Conservation (phyloP, 345 rosid species). For the Syzygium oleosum region DNA sequence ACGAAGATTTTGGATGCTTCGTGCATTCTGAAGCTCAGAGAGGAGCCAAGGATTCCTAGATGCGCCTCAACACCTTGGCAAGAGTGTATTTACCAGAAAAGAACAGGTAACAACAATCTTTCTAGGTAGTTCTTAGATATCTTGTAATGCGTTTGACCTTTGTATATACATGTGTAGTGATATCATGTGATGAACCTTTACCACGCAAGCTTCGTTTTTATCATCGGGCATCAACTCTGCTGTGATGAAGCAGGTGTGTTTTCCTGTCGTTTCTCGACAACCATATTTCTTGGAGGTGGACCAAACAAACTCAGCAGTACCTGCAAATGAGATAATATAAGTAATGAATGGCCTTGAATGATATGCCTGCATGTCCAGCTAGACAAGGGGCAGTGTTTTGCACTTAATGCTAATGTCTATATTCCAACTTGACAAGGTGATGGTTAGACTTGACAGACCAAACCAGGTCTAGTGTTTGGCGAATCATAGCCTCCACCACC, state of each 20-base stretch:
- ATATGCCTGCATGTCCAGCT: background rate
- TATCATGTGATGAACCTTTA: background rate
- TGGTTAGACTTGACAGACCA: background rate
- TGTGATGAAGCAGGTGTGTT: constrained; percentile 20
- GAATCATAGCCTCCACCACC: background rate
- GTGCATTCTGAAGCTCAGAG: background rate
- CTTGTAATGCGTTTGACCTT: background rate
- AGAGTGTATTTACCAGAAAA: background rate
- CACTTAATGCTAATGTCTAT: background rate
- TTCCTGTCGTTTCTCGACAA: background rate
- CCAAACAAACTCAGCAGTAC: constrained; percentile 75
- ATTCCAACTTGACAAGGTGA: background rate
- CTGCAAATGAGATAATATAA: constrained; percentile 24
- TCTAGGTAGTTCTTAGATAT: background rate
- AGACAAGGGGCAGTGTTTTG: background rate
- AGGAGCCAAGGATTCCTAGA: background rate
- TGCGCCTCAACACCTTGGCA: background rate
- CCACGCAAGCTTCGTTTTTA: background rate
- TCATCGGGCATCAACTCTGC: constrained; percentile 17
- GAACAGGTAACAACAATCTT: background rate
- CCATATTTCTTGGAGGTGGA: constrained; percentile 36
- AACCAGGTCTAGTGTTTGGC: background rate
- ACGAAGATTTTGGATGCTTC: background rate
- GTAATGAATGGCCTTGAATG: background rate
- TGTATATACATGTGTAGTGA: background rate